Conservation (phyloP, 208 protist species). For the Novymonas esmeraldas region DNA sequence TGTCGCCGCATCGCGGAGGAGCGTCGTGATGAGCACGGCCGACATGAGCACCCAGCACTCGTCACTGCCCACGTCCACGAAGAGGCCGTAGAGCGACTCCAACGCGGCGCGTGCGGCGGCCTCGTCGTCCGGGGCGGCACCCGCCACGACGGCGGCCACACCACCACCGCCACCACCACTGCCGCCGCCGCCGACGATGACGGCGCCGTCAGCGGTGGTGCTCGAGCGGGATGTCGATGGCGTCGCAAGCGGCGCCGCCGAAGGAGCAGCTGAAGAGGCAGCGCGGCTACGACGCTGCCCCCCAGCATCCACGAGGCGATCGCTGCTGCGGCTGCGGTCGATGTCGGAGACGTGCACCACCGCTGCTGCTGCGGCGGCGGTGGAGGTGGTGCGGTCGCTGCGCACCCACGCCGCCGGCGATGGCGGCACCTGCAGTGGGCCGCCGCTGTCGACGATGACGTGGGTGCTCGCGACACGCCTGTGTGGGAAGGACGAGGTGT, state of each 20-base stretch:
- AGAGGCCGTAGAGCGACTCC: conserved; percentile 39
- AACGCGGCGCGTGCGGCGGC: conserved; percentile 22
- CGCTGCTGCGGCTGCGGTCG: conserved; percentile 8
- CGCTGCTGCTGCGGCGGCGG: no score
- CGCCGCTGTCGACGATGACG: no score
- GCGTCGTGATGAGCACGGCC: conserved; percentile 52
- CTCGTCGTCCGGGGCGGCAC: background rate
- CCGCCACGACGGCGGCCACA: background rate
- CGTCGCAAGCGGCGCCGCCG: no score
- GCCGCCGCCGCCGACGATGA: no score
- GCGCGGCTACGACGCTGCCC: no score
- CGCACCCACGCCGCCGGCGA: no score
- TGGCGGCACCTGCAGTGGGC: no score
- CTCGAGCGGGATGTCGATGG: no score
- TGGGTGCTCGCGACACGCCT: background rate
- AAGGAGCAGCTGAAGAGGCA: no score
- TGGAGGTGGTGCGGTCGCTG: background rate
- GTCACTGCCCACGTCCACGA: conserved; percentile 45
- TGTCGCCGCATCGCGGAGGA: conserved; percentile 37
- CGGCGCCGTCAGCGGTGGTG: no score
- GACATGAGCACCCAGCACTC: conserved; percentile 56
- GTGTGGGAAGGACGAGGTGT: conserved; percentile 14
- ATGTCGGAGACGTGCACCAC: background rate
- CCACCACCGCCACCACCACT: background rate
- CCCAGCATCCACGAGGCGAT: conserved; percentile 3